Evolutionary conservation across 1,284 basidiomycete genomes (phyloP).

Genomic region (Pascua guehoae): DNA sequence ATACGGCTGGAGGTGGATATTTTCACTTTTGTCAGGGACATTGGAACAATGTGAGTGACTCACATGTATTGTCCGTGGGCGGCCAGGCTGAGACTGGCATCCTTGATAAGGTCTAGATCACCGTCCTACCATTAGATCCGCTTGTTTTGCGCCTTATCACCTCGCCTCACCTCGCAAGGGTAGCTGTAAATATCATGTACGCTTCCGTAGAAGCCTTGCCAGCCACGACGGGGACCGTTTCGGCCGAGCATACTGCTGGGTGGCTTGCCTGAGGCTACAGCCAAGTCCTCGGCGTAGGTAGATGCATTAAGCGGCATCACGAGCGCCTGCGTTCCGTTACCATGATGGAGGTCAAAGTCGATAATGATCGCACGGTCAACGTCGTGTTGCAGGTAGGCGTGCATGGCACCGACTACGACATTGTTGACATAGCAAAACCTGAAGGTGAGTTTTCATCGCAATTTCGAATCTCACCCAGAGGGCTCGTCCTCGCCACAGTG

Average conservation of each 20-base stretch:
- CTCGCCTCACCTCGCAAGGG: conserved; percentile 72
- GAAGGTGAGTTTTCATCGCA: background rate
- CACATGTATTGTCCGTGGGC: conserved; percentile 81
- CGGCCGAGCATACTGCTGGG: conserved; percentile 34
- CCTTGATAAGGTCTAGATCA: conserved; percentile 69
- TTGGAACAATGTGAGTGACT: conserved; percentile 9
- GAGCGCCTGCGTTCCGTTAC: conserved; percentile 90
- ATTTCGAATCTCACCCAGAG: conserved; percentile 56
- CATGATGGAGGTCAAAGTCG: conserved; percentile 93
- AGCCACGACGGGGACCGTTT: conserved; percentile 52
- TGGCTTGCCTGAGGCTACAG: conserved; percentile 51
- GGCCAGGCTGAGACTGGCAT: conserved; percentile 76
- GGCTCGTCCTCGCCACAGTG: conserved; percentile 85
- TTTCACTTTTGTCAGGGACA: conserved; percentile 54
- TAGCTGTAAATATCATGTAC: conserved; percentile 84
- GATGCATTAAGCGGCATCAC: conserved; percentile 90
- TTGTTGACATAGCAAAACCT: conserved; percentile 91
- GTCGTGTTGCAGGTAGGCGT: conserved; percentile 76
- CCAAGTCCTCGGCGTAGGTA: conserved; percentile 64
- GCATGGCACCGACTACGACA: conserved; percentile 81
- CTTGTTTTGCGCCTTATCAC: background rate
- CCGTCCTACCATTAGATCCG: conserved; percentile 62
- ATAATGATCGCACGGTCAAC: conserved; percentile 79
- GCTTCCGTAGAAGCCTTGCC: conserved; percentile 79
- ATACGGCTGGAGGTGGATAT: conserved; percentile 82